Evolutionary conservation across 257 asterid genomes (phyloP).

Genomic region (Fraxinus quadrangulata): DNA sequence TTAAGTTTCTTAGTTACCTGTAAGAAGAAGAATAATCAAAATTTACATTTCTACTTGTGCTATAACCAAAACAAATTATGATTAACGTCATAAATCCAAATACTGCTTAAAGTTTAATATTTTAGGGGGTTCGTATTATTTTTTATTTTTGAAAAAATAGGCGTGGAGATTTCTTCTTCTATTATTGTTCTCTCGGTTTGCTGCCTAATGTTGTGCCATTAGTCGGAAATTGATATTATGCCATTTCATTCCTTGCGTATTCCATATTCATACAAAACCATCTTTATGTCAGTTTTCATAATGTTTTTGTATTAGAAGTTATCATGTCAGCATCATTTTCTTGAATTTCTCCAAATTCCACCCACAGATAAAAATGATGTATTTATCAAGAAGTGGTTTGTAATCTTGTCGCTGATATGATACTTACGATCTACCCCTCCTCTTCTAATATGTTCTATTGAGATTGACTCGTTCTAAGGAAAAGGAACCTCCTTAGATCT

Average conservation of each 20-base stretch:
- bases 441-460: not conserved
- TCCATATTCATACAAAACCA: constrained; percentile 19
- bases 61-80: not conserved
- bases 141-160: too few relatives aligned
- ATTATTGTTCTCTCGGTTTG: too few relatives aligned
- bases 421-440: too few relatives aligned
- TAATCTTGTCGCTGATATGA: not conserved
- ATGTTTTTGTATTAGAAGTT: constrained; percentile 22
- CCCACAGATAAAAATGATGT: constrained; percentile 10
- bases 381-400: constrained; percentile 10
- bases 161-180: too few relatives aligned
- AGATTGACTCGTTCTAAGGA: not conserved
- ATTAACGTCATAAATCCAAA: not conserved
- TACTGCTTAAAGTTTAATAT: too few relatives aligned
- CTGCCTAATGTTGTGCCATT: too few relatives aligned
- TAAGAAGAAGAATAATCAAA: too few relatives aligned
- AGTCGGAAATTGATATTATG: constrained; percentile 6
- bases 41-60: too few relatives aligned
- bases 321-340: constrained; percentile 35
- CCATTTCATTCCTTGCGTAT: constrained; percentile 23
- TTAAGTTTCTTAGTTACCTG: too few relatives aligned
- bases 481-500: not conserved
- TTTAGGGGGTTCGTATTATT: too few relatives aligned
- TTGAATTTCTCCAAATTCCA: not conserved
- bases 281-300: constrained; percentile 43